Conservation (phyloP, 2,329 filamentous ascomycete genomes). For the Helotiales sp. region DNA sequence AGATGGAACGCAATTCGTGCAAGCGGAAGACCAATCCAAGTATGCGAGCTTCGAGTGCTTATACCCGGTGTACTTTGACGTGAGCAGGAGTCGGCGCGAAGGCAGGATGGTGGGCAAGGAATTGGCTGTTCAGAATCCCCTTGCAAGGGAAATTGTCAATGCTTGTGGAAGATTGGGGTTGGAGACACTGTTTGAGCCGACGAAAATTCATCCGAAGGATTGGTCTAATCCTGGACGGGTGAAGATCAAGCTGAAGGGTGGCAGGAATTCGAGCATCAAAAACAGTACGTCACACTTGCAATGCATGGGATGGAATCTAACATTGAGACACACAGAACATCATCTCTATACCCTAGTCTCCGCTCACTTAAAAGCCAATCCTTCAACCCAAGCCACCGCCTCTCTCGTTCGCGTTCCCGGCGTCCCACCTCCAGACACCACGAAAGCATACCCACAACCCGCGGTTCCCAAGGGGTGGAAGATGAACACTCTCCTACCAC, state of each 20-base stretch:
- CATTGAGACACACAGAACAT: constrained; percentile 61
- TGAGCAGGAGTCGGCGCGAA: constrained; percentile 71
- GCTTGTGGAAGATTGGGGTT: constrained; percentile 77
- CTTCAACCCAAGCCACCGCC: constrained; percentile 74
- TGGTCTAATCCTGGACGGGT: constrained; percentile 96
- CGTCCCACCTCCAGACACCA: constrained; percentile 63
- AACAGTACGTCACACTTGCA: constrained; percentile 58
- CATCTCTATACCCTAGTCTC: constrained; percentile 85
- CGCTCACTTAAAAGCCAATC: constrained; percentile 75
- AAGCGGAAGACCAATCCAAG: constrained; percentile 54
- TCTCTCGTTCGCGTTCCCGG: constrained; percentile 76
- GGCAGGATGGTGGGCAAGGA: constrained; percentile 77
- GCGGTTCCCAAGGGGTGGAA: constrained; percentile 89
- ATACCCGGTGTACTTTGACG: constrained; percentile 96
- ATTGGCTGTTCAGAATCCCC: constrained; percentile 80
- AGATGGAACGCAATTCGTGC: constrained; percentile 45
- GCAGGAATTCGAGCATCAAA: constrained; percentile 61
- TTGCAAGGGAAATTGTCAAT: constrained; percentile 87
- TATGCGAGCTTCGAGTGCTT: constrained; percentile 85
- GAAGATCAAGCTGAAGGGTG: constrained; percentile 72
- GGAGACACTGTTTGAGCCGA: constrained; percentile 82
- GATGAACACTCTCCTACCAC: constrained; percentile 80
- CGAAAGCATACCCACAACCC: constrained; percentile 72
- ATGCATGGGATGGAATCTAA: background rate
- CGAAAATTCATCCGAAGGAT: constrained; percentile 93